phyloP scores from a whole-genome alignment of 2,329 filamentous ascomycete genomes.

The Cercospora sp. region DNA sequence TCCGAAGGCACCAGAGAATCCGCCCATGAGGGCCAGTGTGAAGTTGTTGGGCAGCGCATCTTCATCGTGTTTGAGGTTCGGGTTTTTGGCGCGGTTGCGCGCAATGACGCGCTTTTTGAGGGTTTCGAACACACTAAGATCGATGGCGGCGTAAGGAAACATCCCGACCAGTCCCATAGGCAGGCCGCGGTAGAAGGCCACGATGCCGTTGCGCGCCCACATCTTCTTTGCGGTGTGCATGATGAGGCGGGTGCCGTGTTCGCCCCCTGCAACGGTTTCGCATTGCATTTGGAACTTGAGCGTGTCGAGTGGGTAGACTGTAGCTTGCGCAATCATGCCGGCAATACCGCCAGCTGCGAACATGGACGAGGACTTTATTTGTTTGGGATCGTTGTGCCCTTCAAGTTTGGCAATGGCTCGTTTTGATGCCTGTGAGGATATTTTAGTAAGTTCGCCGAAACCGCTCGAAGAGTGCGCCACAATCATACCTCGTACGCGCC shows the following conservation, averaged over 20 bases:
- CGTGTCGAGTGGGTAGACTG: conserved; percentile 90
- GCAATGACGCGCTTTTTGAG: conserved; percentile 73
- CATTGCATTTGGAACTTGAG: conserved; percentile 88
- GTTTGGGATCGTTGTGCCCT: conserved; percentile 78
- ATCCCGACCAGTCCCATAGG: conserved; percentile 93
- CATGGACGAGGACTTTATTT: conserved; percentile 80
- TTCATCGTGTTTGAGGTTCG: conserved; percentile 71
- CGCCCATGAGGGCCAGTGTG: conserved; percentile 83
- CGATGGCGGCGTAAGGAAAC: conserved; percentile 97
- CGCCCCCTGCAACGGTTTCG: conserved; percentile 82
- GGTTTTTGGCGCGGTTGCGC: conserved; percentile 59
- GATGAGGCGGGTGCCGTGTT: conserved; percentile 80
- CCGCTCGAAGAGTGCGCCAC: not conserved
- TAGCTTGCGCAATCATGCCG: conserved; percentile 92
- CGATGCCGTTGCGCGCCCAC: conserved; percentile 71
- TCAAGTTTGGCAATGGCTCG: conserved; percentile 80
- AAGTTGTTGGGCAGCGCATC: conserved; percentile 75
- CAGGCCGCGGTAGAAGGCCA: conserved; percentile 83
- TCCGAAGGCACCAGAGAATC: conserved; percentile 85
- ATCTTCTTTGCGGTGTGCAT: conserved; percentile 82
- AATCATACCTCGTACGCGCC: conserved; percentile 78
- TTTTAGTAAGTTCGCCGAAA: conserved; percentile 11
- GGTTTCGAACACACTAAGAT: conserved; percentile 92
- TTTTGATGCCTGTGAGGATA: conserved; percentile 67
- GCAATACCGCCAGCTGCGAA: conserved; percentile 88